These are phyloP conservation scores for Hypomontagnella submonticulosa DNA, from an alignment of 495 filamentous ascomycete genomes.

Conservation along the genomic window DNA sequence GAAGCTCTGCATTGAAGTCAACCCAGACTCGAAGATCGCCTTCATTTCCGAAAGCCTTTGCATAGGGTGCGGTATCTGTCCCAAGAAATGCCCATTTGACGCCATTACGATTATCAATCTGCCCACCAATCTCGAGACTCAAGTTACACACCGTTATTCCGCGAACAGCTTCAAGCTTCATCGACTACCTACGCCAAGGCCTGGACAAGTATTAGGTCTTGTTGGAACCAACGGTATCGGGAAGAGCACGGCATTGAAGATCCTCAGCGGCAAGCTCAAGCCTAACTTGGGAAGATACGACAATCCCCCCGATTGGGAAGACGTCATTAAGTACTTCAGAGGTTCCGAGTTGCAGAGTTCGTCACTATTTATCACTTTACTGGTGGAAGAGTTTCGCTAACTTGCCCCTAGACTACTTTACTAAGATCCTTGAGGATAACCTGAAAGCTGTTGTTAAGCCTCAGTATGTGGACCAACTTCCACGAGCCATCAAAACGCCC, in stretches of 20 bases:
- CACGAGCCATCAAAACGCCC: conserved; percentile 83
- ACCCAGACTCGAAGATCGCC: conserved; percentile 88
- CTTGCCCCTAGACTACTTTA: conserved; percentile 83
- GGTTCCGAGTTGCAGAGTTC: conserved; percentile 96
- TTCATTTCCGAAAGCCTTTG: conserved; percentile 96
- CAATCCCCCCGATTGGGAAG: conserved; percentile 98
- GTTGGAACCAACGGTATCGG: conserved; percentile 99
- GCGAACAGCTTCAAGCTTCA: conserved; percentile 99
- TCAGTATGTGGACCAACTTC: conserved; percentile 98
- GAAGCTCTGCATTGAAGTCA: conserved; percentile 97
- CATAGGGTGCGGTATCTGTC: conserved; percentile 99
- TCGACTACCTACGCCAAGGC: conserved; percentile 91
- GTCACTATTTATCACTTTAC: conserved; percentile 38
- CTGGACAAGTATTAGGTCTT: conserved; percentile 95
- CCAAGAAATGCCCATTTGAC: conserved; percentile 98
- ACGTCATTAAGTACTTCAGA: conserved; percentile 97
- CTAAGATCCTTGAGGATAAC: conserved; percentile 95
- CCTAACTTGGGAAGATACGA: conserved; percentile 95
- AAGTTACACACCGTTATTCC: conserved; percentile 97
- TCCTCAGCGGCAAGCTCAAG: conserved; percentile 97
- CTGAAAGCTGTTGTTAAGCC: conserved; percentile 98
- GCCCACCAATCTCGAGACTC: conserved; percentile 96
- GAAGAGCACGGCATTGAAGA: conserved; percentile 98
- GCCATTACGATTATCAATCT: conserved; percentile 99
- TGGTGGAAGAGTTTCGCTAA: conserved; percentile 8